These are phyloP conservation scores for Tulasnella sp. DNA, from an alignment of 768 basidiomycete genomes.

Conservation along the genomic window DNA sequence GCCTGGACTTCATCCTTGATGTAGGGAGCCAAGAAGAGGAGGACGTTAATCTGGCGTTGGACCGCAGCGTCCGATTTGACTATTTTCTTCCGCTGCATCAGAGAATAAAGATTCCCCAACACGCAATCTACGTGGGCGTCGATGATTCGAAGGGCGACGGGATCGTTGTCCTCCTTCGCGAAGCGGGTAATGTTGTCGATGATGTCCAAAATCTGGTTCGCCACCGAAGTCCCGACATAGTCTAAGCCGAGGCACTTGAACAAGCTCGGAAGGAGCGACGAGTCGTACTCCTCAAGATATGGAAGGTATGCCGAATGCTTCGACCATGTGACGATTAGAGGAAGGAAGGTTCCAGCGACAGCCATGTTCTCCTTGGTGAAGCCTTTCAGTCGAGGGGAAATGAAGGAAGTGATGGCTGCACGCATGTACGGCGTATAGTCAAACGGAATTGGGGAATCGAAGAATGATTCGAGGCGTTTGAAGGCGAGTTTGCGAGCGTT, in stretches of 20 bases:
- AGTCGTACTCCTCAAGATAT: conserved; percentile 64
- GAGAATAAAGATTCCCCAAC: conserved; percentile 58
- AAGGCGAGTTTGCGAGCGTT: conserved; percentile 74
- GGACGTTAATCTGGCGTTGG: conserved; percentile 72
- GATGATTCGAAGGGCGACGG: conserved; percentile 35
- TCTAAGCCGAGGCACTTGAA: conserved; percentile 73
- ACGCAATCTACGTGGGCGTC: conserved; percentile 36
- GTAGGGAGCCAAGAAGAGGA: conserved; percentile 72
- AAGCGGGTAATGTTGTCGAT: conserved; percentile 56
- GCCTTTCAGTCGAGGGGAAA: conserved; percentile 69
- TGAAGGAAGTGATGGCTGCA: conserved; percentile 57
- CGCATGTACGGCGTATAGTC: conserved; percentile 67
- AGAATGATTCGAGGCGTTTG: conserved; percentile 82
- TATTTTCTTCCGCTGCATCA: conserved; percentile 68
- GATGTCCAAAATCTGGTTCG: conserved; percentile 76
- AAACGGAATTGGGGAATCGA: conserved; percentile 62
- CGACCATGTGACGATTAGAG: conserved; percentile 77
- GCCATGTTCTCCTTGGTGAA: conserved; percentile 85
- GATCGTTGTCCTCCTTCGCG: conserved; percentile 43
- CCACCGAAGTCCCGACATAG: conserved; percentile 79
- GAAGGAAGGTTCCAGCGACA: conserved; percentile 79
- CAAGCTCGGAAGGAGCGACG: conserved; percentile 60
- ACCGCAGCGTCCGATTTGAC: conserved; percentile 63
- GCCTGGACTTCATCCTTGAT: conserved; percentile 65
- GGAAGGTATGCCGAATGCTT: conserved; percentile 45